A percentile compares a stretch with the other conserved stretches of the same genome.
Evolutionary conservation across 805 yeast species (phyloP).

Genomic region (Maudiozyma serrabonitensis): DNA sequence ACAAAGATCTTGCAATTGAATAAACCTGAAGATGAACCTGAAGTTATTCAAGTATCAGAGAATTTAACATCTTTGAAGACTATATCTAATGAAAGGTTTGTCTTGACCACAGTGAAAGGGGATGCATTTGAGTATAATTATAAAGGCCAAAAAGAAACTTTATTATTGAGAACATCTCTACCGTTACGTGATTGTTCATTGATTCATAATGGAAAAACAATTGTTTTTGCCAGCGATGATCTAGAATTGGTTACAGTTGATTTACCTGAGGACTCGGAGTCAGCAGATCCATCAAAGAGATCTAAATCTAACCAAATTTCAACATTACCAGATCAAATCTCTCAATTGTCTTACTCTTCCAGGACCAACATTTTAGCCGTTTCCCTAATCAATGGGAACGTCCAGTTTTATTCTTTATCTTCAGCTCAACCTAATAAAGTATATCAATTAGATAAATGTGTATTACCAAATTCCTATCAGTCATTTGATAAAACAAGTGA

Average conservation of each 20-base stretch:
- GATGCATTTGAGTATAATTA: constrained; percentile 17
- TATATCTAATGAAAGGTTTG: constrained; percentile 9
- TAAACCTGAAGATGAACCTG: constrained; percentile 51
- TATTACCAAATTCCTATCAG: constrained; percentile 27
- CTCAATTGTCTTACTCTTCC: constrained; percentile 46
- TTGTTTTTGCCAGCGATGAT: constrained; percentile 60
- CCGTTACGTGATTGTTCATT: constrained; percentile 40
- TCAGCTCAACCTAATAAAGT: constrained; percentile 46
- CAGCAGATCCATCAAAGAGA: constrained; percentile 8
- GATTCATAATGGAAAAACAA: constrained; percentile 51
- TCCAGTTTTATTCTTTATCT: constrained; percentile 41
- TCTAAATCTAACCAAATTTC: constrained; percentile 17
- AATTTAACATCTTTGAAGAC: constrained; percentile 33
- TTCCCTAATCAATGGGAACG: constrained; percentile 49
- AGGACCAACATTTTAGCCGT: constrained; percentile 48
- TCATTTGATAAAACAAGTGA: constrained; percentile 6
- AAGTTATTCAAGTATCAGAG: constrained; percentile 42
- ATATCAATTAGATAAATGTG: constrained; percentile 34
- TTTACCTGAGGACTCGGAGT: constrained; percentile 19
- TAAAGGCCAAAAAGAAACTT: constrained; percentile 25
- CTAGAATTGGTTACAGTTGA: constrained; percentile 44
- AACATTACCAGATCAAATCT: constrained; percentile 44
- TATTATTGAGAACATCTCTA: constrained; percentile 31
- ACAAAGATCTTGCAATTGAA: constrained; percentile 40
- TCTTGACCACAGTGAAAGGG: constrained; percentile 21